Percentiles rank a stretch among this genome's conserved stretches.
These are phyloP conservation scores for Mycena belliarum DNA, from an alignment of 768 basidiomycete species.

Conservation along the genomic window DNA sequence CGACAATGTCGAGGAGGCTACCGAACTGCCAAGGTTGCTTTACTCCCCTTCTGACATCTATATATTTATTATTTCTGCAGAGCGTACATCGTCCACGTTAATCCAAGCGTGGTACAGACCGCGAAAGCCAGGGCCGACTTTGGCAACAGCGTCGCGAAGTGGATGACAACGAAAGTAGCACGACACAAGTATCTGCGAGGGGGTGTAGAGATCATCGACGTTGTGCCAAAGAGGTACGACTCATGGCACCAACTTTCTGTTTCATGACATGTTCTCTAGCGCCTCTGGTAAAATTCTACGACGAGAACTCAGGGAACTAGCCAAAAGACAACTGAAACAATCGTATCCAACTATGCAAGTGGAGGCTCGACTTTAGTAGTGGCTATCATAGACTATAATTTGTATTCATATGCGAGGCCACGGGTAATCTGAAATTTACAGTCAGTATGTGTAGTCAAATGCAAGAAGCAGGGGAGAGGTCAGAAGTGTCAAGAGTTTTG, in stretches of 20 bases:
- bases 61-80: slow-evolving; percentile 29
- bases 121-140: slow-evolving; percentile 44
- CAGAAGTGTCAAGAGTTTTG: slow-evolving; percentile 70
- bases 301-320: slow-evolving; percentile 69
- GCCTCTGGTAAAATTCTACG: slow-evolving; percentile 88
- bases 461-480: no score
- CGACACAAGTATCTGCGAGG: slow-evolving; percentile 80
- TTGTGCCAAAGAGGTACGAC: slow-evolving; percentile 66
- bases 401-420: not conserved
- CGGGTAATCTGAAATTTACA: not conserved
- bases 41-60: slow-evolving; percentile 5
- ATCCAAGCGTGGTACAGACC: slow-evolving; percentile 36
- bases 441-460: not conserved
- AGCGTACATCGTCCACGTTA: slow-evolving; percentile 62
- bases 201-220: slow-evolving; percentile 63
- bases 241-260: not conserved
- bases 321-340: slow-evolving; percentile 55
- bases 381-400: not conserved
- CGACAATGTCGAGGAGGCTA: slow-evolving; percentile 62
- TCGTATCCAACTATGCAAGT: slow-evolving; percentile 30
- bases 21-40: slow-evolving; percentile 81
- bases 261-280: slow-evolving; percentile 37
- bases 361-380: slow-evolving; percentile 36
- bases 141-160: slow-evolving; percentile 52
- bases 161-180: slow-evolving; percentile 71